Conservation (phyloP, 305 asterid species). For the Stenogyne calaminthoides region DNA sequence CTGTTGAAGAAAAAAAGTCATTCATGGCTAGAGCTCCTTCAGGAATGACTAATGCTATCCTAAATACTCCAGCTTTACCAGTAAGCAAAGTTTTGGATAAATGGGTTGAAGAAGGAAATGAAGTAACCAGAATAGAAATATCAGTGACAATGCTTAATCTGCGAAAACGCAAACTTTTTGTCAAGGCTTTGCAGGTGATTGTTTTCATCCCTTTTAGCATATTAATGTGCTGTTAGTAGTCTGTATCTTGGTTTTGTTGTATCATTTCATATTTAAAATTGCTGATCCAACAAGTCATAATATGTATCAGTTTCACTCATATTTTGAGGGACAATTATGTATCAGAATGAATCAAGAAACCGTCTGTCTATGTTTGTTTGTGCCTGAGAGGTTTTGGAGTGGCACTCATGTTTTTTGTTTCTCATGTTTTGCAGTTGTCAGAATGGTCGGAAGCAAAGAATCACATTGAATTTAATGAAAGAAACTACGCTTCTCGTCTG, state of each 20-base stretch:
- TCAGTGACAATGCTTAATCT: slow-evolving; percentile 42
- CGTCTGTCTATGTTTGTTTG: neutral
- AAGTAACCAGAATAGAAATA: slow-evolving; percentile 50
- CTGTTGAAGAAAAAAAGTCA: slow-evolving; percentile 27
- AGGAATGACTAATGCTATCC: slow-evolving; percentile 42
- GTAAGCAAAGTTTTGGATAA: slow-evolving; percentile 52
- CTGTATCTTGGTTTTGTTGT: neutral
- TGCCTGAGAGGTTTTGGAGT: neutral
- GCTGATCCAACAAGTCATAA: neutral
- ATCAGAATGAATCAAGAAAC: too few species aligned
- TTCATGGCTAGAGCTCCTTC: slow-evolving; percentile 28
- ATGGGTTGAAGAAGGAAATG: slow-evolving; percentile 81
- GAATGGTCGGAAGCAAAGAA: slow-evolving; percentile 64
- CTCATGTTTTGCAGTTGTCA: slow-evolving; percentile 57
- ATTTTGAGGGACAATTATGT: too few species aligned
- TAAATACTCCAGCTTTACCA: slow-evolving; percentile 40
- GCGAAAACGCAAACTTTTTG: slow-evolving; percentile 53
- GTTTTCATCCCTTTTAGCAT: slow-evolving; percentile 11
- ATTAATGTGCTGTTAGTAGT: neutral
- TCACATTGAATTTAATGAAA: slow-evolving; percentile 47
- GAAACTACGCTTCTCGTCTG: slow-evolving; percentile 57
- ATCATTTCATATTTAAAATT: neutral
- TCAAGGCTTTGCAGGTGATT: slow-evolving; percentile 81
- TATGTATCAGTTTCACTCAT: neutral
- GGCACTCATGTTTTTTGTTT: slow-evolving; percentile 6